Percentiles rank a stretch among this genome's conserved stretches.
Evolutionary conservation across 352 stramenopile species (phyloP).

Genomic region (Pythium sp.): DNA sequence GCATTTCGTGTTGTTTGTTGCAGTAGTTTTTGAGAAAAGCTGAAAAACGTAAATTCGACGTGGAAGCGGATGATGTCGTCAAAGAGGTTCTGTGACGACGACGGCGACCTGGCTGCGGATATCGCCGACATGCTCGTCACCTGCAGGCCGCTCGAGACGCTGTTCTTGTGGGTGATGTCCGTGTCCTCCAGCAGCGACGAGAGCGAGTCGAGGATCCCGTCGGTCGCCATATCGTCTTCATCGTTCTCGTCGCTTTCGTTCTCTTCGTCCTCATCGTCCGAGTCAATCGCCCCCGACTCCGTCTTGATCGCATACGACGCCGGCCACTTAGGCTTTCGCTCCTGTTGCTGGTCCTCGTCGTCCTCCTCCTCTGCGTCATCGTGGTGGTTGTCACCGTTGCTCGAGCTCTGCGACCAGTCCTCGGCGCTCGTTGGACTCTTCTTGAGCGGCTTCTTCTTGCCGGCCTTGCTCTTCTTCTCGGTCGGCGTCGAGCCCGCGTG

Average conservation of each 20-base stretch:
- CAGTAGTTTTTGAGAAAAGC: too few relatives aligned
- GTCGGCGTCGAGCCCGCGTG: conserved; percentile 5
- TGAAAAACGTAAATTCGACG: too few relatives aligned
- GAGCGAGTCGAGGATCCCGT: conserved; percentile 34
- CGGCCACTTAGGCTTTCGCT: neutral
- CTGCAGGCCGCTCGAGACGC: neutral
- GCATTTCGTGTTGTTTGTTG: too few relatives aligned
- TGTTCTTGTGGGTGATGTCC: conserved; percentile 11
- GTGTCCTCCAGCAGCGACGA: conserved; percentile 31
- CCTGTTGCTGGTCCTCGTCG: neutral
- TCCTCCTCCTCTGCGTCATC: conserved; percentile 5
- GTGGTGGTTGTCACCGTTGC: conserved; percentile 3
- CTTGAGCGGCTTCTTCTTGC: conserved; percentile 1
- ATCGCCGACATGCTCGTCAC: too few relatives aligned
- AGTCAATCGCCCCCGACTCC: neutral
- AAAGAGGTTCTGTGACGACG: conserved; percentile 23
- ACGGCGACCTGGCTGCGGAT: neutral
- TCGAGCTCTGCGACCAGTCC: conserved; percentile 14
- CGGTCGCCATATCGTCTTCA: conserved; percentile 11
- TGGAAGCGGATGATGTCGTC: conserved; percentile 48
- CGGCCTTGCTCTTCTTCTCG: neutral
- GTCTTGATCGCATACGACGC: neutral
- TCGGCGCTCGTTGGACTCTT: conserved; percentile 14
- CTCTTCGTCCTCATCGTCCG: neutral
- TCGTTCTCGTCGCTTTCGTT: neutral